Evolutionary conservation across 495 filamentous ascomycete genomes (phyloP).

Genomic region (Talaromyces trachyspermus): DNA sequence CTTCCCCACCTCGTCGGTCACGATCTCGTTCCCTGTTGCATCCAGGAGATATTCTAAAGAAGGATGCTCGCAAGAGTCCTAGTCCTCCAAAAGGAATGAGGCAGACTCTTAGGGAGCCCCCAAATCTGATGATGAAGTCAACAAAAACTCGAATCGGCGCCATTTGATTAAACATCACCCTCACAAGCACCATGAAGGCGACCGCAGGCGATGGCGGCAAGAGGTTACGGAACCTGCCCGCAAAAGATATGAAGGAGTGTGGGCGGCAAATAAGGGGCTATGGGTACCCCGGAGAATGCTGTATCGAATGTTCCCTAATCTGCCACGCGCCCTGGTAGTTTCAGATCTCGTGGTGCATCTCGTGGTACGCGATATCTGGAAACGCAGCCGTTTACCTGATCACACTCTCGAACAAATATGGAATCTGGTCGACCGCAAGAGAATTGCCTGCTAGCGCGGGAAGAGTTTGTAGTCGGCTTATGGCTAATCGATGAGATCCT

Average conservation of each 20-base stretch:
- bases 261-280: conserved; percentile 87
- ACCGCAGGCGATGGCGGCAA: conserved; percentile 76
- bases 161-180: conserved; percentile 55
- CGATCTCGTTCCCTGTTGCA: conserved; percentile 36
- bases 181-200: conserved; percentile 83
- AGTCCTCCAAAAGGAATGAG: conserved; percentile 55
- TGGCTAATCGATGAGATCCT: conserved; percentile 92
- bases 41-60: conserved; percentile 23
- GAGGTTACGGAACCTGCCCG: conserved; percentile 69
- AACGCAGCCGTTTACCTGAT: conserved; percentile 59
- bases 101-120: conserved; percentile 65
- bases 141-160: conserved; percentile 36
- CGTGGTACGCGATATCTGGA: conserved; percentile 82
- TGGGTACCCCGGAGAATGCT: conserved; percentile 25
- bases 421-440: conserved; percentile 67
- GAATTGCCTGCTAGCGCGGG: conserved; percentile 52
- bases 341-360: conserved; percentile 63
- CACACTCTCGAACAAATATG: conserved; percentile 73
- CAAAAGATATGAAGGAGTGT: conserved; percentile 92
- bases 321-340: conserved; percentile 1
- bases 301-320: not conserved
- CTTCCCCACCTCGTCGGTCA: conserved; percentile 43
- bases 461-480: conserved; percentile 91
- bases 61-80: conserved; percentile 38
- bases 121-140: conserved; percentile 51